Conservation (phyloP, 441 rosid genomes). For the California macrophylla region DNA sequence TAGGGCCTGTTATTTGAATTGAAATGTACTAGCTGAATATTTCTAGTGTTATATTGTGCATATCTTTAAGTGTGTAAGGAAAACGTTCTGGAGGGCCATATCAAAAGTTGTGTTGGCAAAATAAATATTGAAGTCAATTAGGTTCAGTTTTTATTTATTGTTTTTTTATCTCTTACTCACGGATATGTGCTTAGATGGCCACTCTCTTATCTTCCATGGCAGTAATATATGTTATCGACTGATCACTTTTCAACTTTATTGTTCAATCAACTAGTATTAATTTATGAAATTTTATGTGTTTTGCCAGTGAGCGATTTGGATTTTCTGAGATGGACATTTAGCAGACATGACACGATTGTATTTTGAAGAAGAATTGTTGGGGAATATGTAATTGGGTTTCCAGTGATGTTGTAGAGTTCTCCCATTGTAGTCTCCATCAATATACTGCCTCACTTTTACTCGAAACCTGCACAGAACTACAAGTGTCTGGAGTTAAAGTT, state of each 20-base stretch:
- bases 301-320: constrained; percentile 24
- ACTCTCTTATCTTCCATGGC: not conserved
- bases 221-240: not conserved
- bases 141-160: not conserved
- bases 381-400: constrained; percentile 11
- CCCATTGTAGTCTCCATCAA: constrained; percentile 11
- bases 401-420: constrained; percentile 14
- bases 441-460: constrained; percentile 4
- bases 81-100: not conserved
- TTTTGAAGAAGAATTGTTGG: not conserved
- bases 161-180: not conserved
- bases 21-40: not conserved
- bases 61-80: not conserved
- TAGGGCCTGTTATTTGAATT: not conserved
- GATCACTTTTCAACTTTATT: not conserved
- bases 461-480: not conserved
- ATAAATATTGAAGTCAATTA: not conserved
- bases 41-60: not conserved
- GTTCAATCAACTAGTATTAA: not conserved
- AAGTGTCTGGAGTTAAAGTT: not conserved
- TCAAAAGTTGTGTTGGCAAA: not conserved
- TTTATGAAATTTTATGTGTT: constrained; percentile 5
- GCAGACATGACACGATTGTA: constrained; percentile 6
- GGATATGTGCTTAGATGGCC: not conserved
- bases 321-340: constrained; percentile 1